These are phyloP conservation scores for Fusarium sp. DNA, from an alignment of 2,329 filamentous ascomycete genomes.

Conservation along the genomic window DNA sequence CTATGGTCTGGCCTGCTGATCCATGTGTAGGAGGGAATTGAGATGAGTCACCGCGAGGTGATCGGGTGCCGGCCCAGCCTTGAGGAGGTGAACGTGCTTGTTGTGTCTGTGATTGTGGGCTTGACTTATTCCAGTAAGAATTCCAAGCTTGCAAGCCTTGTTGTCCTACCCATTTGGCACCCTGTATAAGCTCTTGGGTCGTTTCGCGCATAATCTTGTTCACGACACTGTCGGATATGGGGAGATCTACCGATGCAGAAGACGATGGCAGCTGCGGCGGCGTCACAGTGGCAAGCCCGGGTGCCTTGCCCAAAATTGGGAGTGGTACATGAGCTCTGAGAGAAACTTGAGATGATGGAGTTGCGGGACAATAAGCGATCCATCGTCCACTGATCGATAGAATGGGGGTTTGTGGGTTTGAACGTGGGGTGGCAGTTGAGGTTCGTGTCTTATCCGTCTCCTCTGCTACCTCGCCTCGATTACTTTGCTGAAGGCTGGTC, in stretches of 20 bases:
- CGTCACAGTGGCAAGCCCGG: constrained; percentile 69
- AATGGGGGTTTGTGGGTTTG: constrained; percentile 70
- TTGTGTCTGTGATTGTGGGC: constrained; percentile 58
- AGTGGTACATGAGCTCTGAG: constrained; percentile 75
- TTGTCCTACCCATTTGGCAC: constrained; percentile 80
- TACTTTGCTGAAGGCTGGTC: constrained; percentile 81
- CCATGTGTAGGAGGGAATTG: constrained; percentile 84
- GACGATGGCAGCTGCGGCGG: constrained; percentile 76
- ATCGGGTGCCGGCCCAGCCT: constrained; percentile 61
- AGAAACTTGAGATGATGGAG: constrained; percentile 77
- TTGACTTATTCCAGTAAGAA: constrained; percentile 78
- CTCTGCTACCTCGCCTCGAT: constrained; percentile 61
- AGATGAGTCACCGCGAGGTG: constrained; percentile 60
- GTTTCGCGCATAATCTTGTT: constrained; percentile 84
- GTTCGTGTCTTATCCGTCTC: constrained; percentile 59
- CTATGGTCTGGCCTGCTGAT: constrained; percentile 65
- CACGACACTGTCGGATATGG: constrained; percentile 76
- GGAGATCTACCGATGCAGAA: constrained; percentile 78
- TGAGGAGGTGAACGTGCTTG: constrained; percentile 60
- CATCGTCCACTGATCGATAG: constrained; percentile 78
- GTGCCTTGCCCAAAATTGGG: constrained; percentile 65
- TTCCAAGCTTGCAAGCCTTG: constrained; percentile 83
- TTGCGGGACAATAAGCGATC: constrained; percentile 81
- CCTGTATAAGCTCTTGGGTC: constrained; percentile 81
- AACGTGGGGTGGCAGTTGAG: constrained; percentile 54